Evolutionary conservation across 1,284 basidiomycete species (phyloP).

Genomic region (Athelia psychrophila): DNA sequence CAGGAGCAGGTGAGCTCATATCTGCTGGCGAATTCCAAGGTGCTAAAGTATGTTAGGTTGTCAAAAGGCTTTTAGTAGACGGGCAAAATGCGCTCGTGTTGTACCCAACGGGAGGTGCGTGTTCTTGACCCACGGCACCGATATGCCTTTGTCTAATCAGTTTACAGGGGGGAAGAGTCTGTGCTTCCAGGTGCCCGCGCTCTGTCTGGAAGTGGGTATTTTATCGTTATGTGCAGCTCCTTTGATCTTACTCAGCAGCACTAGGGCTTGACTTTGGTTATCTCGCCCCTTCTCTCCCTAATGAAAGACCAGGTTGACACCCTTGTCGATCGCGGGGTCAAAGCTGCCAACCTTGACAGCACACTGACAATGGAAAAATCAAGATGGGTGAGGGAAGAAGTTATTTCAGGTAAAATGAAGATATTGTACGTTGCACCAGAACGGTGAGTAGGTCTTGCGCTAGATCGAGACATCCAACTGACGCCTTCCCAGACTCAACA

Average conservation of each 20-base stretch:
- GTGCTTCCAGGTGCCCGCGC: constrained; percentile 63
- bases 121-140: neutral
- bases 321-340: constrained; percentile 45
- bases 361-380: constrained; percentile 35
- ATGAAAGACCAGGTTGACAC: constrained; percentile 54
- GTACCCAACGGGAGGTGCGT: constrained; percentile 34
- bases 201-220: constrained; percentile 39
- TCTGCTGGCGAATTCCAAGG: neutral
- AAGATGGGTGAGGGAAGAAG: constrained; percentile 26
- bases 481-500: constrained; percentile 42
- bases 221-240: too few relatives aligned
- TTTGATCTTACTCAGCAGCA: too few relatives aligned
- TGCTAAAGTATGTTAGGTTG: constrained; percentile 22
- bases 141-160: neutral
- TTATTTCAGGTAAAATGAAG: constrained; percentile 31
- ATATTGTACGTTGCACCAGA: constrained; percentile 67
- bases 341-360: constrained; percentile 63
- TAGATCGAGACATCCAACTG: constrained; percentile 9
- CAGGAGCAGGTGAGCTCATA: constrained; percentile 31
- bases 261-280: constrained; percentile 63
- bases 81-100: constrained; percentile 38
- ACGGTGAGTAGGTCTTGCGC: constrained; percentile 21
- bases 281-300: constrained; percentile 55
- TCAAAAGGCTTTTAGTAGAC: constrained; percentile 33
- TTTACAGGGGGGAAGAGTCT: constrained; percentile 38